Evolutionary conservation across 2,329 filamentous ascomycete species (phyloP).

Genomic region (Xylariales sp.): DNA sequence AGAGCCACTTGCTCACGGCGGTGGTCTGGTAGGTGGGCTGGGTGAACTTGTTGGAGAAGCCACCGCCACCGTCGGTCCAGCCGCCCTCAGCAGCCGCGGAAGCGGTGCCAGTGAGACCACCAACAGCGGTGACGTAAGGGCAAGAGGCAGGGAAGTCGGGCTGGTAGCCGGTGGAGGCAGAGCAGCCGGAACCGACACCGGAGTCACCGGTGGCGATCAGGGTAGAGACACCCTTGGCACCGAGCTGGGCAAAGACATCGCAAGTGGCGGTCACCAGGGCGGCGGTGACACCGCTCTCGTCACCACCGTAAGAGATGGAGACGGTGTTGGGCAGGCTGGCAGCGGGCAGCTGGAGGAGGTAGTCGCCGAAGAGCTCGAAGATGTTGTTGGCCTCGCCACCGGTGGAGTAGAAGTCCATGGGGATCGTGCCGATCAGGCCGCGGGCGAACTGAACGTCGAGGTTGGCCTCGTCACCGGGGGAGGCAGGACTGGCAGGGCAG

Average conservation of each 20-base stretch:
- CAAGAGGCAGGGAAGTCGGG: constrained; percentile 49
- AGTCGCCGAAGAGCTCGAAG: constrained; percentile 61
- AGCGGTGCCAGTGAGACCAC: constrained; percentile 14
- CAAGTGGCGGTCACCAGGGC: constrained; percentile 56
- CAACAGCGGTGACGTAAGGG: constrained; percentile 24
- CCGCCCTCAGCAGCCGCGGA: constrained; percentile 21
- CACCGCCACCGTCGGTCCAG: constrained; percentile 46
- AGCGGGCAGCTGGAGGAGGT: constrained; percentile 48
- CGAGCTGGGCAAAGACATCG: constrained; percentile 57
- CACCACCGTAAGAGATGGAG: constrained; percentile 63
- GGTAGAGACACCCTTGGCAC: constrained; percentile 57
- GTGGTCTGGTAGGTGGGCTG: constrained; percentile 41
- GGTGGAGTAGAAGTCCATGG: no score
- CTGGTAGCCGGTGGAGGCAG: constrained; percentile 41
- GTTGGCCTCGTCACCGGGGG: no score
- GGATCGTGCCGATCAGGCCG: no score
- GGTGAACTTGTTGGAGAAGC: constrained; percentile 45
- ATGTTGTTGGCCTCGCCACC: constrained; percentile 64
- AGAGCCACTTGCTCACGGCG: constrained; percentile 37
- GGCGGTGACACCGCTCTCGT: constrained; percentile 57
- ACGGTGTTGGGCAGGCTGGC: constrained; percentile 55
- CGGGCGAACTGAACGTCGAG: no score
- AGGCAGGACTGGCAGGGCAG: constrained; percentile 4
- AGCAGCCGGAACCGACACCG: constrained; percentile 49
- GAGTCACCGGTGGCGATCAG: constrained; percentile 58